Evolutionary conservation across 345 rosid species (phyloP).

Genomic region (Corchorus capsularis): DNA sequence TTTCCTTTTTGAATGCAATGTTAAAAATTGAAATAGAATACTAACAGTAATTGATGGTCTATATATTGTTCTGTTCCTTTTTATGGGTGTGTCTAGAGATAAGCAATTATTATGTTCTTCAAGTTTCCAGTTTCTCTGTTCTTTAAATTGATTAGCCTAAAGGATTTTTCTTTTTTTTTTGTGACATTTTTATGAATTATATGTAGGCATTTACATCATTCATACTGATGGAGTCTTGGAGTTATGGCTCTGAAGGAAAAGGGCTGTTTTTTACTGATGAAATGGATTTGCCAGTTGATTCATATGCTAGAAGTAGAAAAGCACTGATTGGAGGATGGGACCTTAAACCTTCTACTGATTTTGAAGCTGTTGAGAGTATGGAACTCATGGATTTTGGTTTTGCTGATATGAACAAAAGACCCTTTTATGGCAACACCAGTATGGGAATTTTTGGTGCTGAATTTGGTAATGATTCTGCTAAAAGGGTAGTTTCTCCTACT

Average conservation of each 20-base stretch:
- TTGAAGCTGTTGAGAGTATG: constrained; percentile 40
- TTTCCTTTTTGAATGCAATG: constrained; percentile 13
- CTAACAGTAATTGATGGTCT: neutral
- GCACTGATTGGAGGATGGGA: constrained; percentile 34
- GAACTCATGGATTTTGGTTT: constrained; percentile 37
- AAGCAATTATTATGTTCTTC: neutral
- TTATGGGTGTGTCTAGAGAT: neutral
- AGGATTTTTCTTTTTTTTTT: neutral
- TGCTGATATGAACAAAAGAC: constrained; percentile 35
- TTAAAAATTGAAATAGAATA: neutral
- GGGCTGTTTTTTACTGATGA: constrained; percentile 30
- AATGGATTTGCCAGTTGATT: constrained; percentile 32
- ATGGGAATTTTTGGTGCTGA: constrained; percentile 38
- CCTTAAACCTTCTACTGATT: constrained; percentile 27
- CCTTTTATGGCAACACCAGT: constrained; percentile 29
- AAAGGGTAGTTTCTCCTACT: constrained; percentile 26
- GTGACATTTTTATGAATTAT: neutral
- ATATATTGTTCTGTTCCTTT: neutral
- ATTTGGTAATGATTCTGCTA: constrained; percentile 34
- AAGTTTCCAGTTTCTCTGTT: neutral
- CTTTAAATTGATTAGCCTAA: constrained; percentile 4
- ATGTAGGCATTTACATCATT: neutral
- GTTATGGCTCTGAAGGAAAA: constrained; percentile 45
- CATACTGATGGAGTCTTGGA: constrained; percentile 56
- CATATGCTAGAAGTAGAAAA: constrained; percentile 34